phyloP scores from a whole-genome alignment of 495 filamentous ascomycete species.

The Penicillium herquei region DNA sequence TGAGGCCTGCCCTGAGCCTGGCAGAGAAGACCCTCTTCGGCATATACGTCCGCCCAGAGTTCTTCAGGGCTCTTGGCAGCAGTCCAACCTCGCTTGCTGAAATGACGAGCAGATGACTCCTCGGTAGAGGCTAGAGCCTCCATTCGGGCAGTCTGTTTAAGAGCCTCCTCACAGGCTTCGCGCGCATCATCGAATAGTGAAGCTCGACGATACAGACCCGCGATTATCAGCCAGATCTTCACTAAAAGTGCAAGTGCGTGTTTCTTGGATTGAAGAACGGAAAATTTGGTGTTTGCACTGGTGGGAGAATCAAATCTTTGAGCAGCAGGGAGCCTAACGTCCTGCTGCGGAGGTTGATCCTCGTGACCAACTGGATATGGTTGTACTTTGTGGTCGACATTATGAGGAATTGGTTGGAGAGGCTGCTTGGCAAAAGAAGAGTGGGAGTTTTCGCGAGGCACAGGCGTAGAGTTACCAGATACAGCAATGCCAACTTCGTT shows the following conservation, averaged over 20 bases:
- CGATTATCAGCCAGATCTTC: constrained; percentile 87
- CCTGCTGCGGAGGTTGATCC: constrained; percentile 50
- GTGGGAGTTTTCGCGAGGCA: constrained; percentile 12
- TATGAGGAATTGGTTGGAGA: constrained; percentile 49
- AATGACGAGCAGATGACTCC: constrained; percentile 48
- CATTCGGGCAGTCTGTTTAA: constrained; percentile 56
- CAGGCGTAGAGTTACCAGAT: constrained; percentile 26
- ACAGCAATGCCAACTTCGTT: constrained; percentile 43
- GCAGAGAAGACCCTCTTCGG: constrained; percentile 72
- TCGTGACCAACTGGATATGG: constrained; percentile 46
- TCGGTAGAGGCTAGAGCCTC: constrained; percentile 42
- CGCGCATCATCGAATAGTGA: constrained; percentile 72
- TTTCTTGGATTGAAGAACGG: constrained; percentile 45
- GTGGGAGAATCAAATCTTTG: constrained; percentile 48
- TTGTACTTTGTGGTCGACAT: constrained; percentile 41
- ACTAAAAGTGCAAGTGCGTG: constrained; percentile 62
- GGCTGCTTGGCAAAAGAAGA: constrained; percentile 36
- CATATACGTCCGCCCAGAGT: constrained; percentile 74
- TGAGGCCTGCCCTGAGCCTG: constrained; percentile 60
- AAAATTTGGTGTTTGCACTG: constrained; percentile 35
- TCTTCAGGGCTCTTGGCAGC: constrained; percentile 72
- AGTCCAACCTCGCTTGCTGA: constrained; percentile 68
- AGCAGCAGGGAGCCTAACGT: constrained; percentile 46
- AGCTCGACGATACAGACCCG: constrained; percentile 81
- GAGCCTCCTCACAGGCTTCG: constrained; percentile 79